Base-by-base conservation (phyloP, 306 rosid species). In the Rubus parviflorus region DNA sequence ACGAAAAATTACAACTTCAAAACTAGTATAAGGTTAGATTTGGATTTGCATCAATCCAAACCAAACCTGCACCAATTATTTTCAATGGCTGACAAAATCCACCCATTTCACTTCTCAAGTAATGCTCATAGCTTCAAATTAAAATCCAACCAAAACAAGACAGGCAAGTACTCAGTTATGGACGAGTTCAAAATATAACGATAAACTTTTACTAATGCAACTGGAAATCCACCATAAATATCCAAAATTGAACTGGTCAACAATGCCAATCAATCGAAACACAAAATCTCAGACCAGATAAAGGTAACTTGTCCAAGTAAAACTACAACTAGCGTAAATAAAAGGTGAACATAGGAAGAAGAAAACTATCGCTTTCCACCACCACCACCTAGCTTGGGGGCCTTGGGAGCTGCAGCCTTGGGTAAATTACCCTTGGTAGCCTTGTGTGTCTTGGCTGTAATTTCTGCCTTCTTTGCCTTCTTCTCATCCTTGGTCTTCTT, bases 401-500 rank as follows among this genome's bases (percentile, higher is more conserved):
- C 89, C 77, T 86, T 86, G 3, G 85, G 75, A 17, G 51, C 85
- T 74, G 85, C 76, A 57, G 80, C 79, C 83, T 81, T 86, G 51
- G 87, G 49, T 37, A 78, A n/a, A 38, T 66, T 78, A 7, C 85
- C 79, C 85, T 81, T 86, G 49, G 57, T 12, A 22, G 75, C 19
- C 79, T 86, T 80, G 73, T 81, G 85, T 40, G 81, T 3, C 79
- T 83, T 86, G 70, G 87, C 16, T 60, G 79, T 11, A 60, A 70
- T 5, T 75, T 86, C 89, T 6, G 85, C 83, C 9, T 86, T 86
- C 87, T 86, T 86, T 0, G 83, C 85, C 83, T 80, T 86, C 83
- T 86, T 86, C 61, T 86, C 89, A 75, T 86, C 87, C 82, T 86
- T 86, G 41, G 89, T 81, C 56, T 80, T 86, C 83, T 86, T 86